phyloP scores from a whole-genome alignment of 176 grass and related monocot genomes.

The Phragmites australis region DNA sequence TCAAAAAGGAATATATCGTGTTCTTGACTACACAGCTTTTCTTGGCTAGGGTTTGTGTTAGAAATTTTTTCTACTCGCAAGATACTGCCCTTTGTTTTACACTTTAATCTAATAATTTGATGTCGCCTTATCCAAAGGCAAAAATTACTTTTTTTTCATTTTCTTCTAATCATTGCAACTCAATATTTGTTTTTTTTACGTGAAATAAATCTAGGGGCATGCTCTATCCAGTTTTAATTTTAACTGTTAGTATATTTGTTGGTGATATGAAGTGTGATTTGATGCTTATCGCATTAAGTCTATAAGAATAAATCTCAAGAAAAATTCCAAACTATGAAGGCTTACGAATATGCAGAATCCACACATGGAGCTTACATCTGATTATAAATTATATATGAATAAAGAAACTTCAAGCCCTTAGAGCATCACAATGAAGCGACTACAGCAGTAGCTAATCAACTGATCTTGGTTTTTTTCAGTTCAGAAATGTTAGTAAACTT shows the following conservation, averaged over 20 bases:
- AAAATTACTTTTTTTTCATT: not conserved
- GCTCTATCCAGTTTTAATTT: not conserved
- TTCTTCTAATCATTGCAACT: conserved; percentile 17
- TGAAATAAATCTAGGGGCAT: not conserved
- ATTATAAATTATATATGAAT: not conserved
- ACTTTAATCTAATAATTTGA: conserved; percentile 5
- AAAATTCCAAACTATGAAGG: not conserved
- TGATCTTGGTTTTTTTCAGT: not conserved
- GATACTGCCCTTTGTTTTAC: conserved; percentile 4
- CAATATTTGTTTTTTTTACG: conserved; percentile 3
- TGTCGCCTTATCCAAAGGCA: not conserved
- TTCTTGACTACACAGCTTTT: too few species aligned
- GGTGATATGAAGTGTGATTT: not conserved
- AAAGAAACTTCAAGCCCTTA: not conserved
- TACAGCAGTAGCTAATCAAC: conserved; percentile 3
- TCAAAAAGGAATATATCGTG: too few species aligned
- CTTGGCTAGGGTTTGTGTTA: too few species aligned
- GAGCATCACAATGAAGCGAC: conserved; percentile 2
- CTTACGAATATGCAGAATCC: not conserved
- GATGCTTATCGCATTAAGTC: conserved; percentile 6
- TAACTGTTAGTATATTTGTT: conserved; percentile 5
- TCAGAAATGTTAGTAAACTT: not conserved
- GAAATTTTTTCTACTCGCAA: conserved; percentile 22
- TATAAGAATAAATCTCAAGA: conserved; percentile 6
- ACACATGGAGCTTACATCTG: not conserved